Evolutionary conservation across 2,329 filamentous ascomycete species (phyloP).

Genomic region (Fusarium pseudograminearum): DNA sequence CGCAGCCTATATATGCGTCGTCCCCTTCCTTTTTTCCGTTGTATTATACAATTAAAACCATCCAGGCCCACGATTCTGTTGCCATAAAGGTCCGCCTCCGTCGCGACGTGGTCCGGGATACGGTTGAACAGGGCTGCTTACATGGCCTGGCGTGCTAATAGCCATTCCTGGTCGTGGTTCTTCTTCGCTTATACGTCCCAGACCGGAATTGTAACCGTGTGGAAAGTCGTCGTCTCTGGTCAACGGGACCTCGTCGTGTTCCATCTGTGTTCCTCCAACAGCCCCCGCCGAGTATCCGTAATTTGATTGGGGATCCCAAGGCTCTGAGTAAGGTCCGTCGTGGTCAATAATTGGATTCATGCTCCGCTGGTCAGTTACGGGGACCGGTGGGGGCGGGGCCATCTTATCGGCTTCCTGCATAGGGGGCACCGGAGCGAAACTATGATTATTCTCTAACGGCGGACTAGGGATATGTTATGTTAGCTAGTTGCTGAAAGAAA

Average conservation of each 20-base stretch:
- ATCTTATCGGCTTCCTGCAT: slow-evolving; percentile 47
- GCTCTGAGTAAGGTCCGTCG: slow-evolving; percentile 35
- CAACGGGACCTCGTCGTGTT: slow-evolving; percentile 56
- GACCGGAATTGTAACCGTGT: slow-evolving; percentile 56
- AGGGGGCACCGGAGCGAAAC: slow-evolving; percentile 48
- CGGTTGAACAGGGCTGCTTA: slow-evolving; percentile 27
- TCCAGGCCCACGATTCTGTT: slow-evolving; percentile 64
- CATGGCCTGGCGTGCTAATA: slow-evolving; percentile 37
- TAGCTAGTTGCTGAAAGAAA: slow-evolving; percentile 19
- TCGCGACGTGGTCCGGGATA: slow-evolving; percentile 44
- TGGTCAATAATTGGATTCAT: slow-evolving; percentile 34
- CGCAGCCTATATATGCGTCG: slow-evolving; percentile 10
- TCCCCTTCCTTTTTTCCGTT: slow-evolving; percentile 3
- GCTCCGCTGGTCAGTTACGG: slow-evolving; percentile 33
- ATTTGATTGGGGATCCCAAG: slow-evolving; percentile 30
- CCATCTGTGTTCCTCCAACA: slow-evolving; percentile 44
- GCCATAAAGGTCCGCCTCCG: slow-evolving; percentile 62
- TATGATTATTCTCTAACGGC: slow-evolving; percentile 41
- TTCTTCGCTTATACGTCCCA: slow-evolving; percentile 55
- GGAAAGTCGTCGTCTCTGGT: slow-evolving; percentile 60
- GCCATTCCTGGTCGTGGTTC: slow-evolving; percentile 41
- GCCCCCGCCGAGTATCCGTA: slow-evolving; percentile 38
- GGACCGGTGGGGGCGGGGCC: slow-evolving; percentile 33
- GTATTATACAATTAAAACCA: slow-evolving; percentile 55
- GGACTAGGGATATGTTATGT: slow-evolving; percentile 45